phyloP scores from a whole-genome alignment of 2,329 filamentous ascomycete genomes.

The Diaporthe sp. region DNA sequence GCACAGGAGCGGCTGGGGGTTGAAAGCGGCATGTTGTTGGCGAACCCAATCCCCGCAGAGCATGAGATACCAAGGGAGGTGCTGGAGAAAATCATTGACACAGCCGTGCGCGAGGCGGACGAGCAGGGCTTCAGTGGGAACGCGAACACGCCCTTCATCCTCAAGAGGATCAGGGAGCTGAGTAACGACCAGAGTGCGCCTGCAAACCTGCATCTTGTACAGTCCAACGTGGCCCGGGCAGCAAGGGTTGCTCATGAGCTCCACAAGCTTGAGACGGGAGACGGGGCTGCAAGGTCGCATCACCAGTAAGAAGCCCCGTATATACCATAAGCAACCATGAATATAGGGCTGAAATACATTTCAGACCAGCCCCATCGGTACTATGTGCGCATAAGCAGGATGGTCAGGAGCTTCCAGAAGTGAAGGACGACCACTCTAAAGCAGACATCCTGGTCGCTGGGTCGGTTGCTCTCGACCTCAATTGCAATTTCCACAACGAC shows the following conservation, averaged over 20 bases:
- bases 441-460: conserved; percentile 87
- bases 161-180: conserved; percentile 83
- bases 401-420: conserved; percentile 1
- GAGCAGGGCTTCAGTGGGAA: conserved; percentile 78
- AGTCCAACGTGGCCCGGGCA: conserved; percentile 67
- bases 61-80: conserved; percentile 77
- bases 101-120: conserved; percentile 75
- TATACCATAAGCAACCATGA: neutral
- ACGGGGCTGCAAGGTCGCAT: conserved; percentile 36
- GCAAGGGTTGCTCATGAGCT: conserved; percentile 68
- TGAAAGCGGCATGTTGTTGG: conserved; percentile 85
- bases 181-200: conserved; percentile 78
- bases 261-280: conserved; percentile 56
- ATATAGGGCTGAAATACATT: neutral
- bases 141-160: conserved; percentile 87
- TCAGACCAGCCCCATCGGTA: conserved; percentile 25
- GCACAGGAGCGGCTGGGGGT: conserved; percentile 81
- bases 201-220: conserved; percentile 78
- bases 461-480: conserved; percentile 89
- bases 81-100: conserved; percentile 78
- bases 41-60: conserved; percentile 85
- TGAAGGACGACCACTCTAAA: conserved; percentile 40
- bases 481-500: conserved; percentile 77
- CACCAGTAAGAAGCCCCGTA: conserved; percentile 38
- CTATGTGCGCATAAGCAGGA: neutral